Conservation (phyloP, 805 yeast genomes). For the Nakazawaea wickerhamii region DNA sequence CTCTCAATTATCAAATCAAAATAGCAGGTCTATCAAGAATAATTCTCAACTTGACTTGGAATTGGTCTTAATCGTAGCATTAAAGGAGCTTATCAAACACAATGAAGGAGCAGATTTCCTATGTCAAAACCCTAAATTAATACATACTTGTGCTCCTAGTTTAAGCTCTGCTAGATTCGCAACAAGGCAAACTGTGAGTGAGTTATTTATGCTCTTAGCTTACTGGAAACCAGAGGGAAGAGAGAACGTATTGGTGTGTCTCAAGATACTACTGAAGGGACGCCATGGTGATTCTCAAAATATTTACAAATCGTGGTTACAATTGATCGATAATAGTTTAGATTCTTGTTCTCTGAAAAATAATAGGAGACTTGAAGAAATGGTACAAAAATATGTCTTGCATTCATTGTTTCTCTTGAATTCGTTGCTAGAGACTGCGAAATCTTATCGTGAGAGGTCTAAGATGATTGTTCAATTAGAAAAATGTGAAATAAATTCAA, state of each 20-base stretch:
- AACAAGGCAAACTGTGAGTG: conserved; percentile 77
- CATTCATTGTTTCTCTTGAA: conserved; percentile 67
- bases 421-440: conserved; percentile 42
- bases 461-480: conserved; percentile 2
- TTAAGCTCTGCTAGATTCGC: conserved; percentile 67
- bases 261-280: conserved; percentile 31
- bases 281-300: conserved; percentile 32
- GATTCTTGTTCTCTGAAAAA: conserved; percentile 27
- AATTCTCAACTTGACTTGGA: conserved; percentile 60
- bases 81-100: conserved; percentile 67
- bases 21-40: conserved; percentile 32
- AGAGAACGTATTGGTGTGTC: conserved; percentile 24
- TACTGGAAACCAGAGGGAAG: conserved; percentile 26
- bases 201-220: conserved; percentile 53
- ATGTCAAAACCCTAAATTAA: conserved; percentile 35
- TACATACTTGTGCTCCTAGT: conserved; percentile 65
- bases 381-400: conserved; percentile 45
- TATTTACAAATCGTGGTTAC: conserved; percentile 64
- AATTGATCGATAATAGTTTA: conserved; percentile 56
- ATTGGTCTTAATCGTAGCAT: conserved; percentile 67
- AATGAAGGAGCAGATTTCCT: conserved; percentile 58
- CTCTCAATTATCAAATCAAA: conserved; percentile 54
- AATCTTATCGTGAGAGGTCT: conserved; percentile 27
- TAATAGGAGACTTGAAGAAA: not conserved
- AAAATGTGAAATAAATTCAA: not conserved